phyloP scores from a whole-genome alignment of 805 yeast genomes.

The Isabelozyma rhagii region DNA sequence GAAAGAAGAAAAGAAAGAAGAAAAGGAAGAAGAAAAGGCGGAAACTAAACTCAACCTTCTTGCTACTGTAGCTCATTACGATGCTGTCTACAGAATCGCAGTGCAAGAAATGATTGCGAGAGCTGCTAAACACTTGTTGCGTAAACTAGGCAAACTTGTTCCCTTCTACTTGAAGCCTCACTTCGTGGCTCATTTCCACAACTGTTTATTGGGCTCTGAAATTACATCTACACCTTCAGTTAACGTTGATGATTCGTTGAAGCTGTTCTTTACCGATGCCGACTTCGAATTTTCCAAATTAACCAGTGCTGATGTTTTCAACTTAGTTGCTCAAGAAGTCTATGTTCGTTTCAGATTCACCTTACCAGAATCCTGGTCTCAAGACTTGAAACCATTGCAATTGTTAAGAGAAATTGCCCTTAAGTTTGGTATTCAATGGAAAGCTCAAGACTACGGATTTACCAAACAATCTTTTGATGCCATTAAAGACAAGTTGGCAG shows the following conservation, averaged over 20 bases:
- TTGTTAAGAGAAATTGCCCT: conserved; percentile 68
- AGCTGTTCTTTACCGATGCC: conserved; percentile 38
- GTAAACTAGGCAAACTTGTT: conserved; percentile 40
- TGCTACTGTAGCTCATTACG: conserved; percentile 41
- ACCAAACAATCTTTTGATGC: conserved; percentile 38
- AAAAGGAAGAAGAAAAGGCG: conserved; percentile 20
- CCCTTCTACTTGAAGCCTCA: conserved; percentile 57
- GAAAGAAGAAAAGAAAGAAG: conserved; percentile 7
- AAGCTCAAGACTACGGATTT: conserved; percentile 47
- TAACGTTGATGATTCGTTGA: conserved; percentile 38
- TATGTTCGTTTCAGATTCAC: conserved; percentile 59
- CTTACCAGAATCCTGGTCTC: conserved; percentile 50
- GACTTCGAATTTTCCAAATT: conserved; percentile 43
- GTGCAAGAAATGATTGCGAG: conserved; percentile 76
- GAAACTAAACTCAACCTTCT: conserved; percentile 37
- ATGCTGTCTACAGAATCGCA: conserved; percentile 46
- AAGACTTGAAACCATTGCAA: conserved; percentile 34
- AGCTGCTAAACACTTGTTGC: conserved; percentile 70
- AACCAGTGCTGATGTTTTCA: conserved; percentile 44
- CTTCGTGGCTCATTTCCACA: conserved; percentile 68
- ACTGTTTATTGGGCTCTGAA: conserved; percentile 57
- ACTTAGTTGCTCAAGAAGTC: conserved; percentile 52
- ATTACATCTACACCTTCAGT: conserved; percentile 41
- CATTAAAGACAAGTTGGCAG: conserved; percentile 22
- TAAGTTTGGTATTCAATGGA: conserved; percentile 87